These are phyloP conservation scores for Mallotus repandus DNA, from an alignment of 441 rosid genomes.

Conservation along the genomic window DNA sequence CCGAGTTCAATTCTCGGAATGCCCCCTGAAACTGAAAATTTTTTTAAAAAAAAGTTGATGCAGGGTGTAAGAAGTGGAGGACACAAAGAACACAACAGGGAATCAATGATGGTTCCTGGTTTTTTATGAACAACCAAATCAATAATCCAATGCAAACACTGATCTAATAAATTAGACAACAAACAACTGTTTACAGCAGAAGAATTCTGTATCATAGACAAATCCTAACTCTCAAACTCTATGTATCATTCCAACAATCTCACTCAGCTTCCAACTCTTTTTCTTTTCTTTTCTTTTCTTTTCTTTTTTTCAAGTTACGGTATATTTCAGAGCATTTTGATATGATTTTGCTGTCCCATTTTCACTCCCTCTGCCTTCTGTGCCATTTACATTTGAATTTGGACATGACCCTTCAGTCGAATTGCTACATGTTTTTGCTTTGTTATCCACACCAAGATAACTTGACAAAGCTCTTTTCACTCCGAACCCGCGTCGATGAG, in stretches of 20 bases:
- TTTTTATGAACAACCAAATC: background rate
- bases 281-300: too few species aligned
- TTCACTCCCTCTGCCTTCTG: conserved; percentile 33
- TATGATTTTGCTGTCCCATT: conserved; percentile 27
- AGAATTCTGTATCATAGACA: conserved; percentile 12
- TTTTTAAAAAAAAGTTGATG: too few species aligned
- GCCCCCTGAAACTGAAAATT: conserved; percentile 18
- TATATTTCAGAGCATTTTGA: conserved; percentile 37
- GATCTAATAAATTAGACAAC: conserved; percentile 1
- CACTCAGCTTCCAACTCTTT: conserved; percentile 5
- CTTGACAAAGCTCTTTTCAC: conserved; percentile 67
- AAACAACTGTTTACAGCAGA: background rate
- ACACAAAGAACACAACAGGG: too few species aligned
- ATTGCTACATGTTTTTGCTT: conserved; percentile 50
- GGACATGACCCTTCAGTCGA: conserved; percentile 38
- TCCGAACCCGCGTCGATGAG: conserved; percentile 67
- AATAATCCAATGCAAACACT: background rate
- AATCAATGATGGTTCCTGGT: background rate
- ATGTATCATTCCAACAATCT: background rate
- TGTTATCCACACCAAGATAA: conserved; percentile 64
- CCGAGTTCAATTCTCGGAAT: conserved; percentile 61
- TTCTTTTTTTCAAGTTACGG: conserved; percentile 24
- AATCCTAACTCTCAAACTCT: conserved; percentile 17
- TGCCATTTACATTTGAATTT: conserved; percentile 24
- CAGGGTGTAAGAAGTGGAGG: too few species aligned